phyloP scores from a whole-genome alignment of 345 rosid species.

The Heritiera fomes region DNA sequence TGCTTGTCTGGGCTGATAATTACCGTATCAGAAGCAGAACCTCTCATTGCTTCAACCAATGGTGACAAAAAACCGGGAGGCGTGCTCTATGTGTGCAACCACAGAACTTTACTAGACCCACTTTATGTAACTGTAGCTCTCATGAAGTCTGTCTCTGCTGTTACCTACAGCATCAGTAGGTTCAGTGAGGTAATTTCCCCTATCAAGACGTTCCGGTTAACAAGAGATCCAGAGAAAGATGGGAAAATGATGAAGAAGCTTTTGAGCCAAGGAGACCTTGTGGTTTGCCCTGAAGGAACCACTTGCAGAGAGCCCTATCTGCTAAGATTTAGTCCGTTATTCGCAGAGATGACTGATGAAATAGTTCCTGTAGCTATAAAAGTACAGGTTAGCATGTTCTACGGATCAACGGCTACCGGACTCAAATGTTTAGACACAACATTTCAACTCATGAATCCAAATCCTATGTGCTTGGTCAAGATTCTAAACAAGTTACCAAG shows the following conservation, averaged over 20 bases:
- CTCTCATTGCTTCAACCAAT: not conserved
- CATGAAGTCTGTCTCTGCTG: conserved; percentile 45
- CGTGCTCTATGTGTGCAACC: conserved; percentile 52
- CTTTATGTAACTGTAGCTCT: conserved; percentile 29
- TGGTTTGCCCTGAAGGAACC: conserved; percentile 67
- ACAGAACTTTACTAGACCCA: conserved; percentile 61
- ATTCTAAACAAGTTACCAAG: conserved; percentile 41
- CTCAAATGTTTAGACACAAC: conserved; percentile 48
- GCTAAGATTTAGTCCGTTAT: conserved; percentile 63
- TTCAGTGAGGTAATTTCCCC: conserved; percentile 48
- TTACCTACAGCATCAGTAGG: conserved; percentile 54
- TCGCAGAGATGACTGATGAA: conserved; percentile 50
- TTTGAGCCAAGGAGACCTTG: conserved; percentile 44
- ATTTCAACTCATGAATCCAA: conserved; percentile 51
- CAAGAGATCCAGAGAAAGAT: conserved; percentile 46
- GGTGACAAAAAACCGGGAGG: not conserved
- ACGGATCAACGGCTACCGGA: conserved; percentile 63
- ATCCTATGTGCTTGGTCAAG: conserved; percentile 28
- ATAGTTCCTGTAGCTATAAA: conserved; percentile 55
- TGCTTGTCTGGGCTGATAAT: conserved; percentile 21
- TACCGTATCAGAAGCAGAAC: conserved; percentile 17
- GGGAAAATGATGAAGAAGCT: conserved; percentile 32
- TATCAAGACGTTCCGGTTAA: conserved; percentile 39
- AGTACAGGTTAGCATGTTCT: conserved; percentile 45
- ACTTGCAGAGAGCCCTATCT: conserved; percentile 68